Percentiles rank a stretch among this genome's conserved stretches.
These are phyloP conservation scores for Debaryomyces sp. DNA, from an alignment of 1,139 yeast species.

Conservation along the genomic window DNA sequence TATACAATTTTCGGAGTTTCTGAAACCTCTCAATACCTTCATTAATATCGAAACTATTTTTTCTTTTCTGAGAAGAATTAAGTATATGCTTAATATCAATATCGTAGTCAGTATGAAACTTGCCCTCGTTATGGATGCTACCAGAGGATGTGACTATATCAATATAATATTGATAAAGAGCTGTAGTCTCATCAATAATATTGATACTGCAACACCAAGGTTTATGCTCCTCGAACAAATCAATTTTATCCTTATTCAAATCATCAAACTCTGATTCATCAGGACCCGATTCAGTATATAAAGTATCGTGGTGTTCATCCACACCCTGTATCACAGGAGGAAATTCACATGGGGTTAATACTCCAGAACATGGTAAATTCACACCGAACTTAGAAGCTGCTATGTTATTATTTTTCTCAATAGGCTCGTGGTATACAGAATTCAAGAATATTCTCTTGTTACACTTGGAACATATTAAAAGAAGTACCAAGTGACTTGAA, in stretches of 20 bases:
- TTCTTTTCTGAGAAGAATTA: slow-evolving; percentile 13
- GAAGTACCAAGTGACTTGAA: slow-evolving; percentile 28
- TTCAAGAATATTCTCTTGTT: slow-evolving; percentile 37
- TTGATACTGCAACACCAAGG: slow-evolving; percentile 36
- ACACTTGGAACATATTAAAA: slow-evolving; percentile 41
- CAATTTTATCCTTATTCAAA: slow-evolving; percentile 23
- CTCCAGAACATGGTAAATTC: slow-evolving; percentile 25
- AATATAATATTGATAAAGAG: slow-evolving; percentile 27
- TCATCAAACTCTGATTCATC: slow-evolving; percentile 13
- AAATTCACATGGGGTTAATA: slow-evolving; percentile 36
- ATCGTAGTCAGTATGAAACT: slow-evolving; percentile 21
- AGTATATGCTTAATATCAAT: slow-evolving; percentile 17
- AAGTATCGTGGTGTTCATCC: neutral
- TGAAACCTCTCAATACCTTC: slow-evolving; percentile 38
- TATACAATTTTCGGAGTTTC: slow-evolving; percentile 39
- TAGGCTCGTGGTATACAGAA: slow-evolving; percentile 11
- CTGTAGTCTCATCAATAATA: slow-evolving; percentile 15
- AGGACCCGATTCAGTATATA: slow-evolving; percentile 6
- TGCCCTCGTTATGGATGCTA: slow-evolving; percentile 31
- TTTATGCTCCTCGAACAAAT: slow-evolving; percentile 35
- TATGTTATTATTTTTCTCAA: slow-evolving; percentile 6
- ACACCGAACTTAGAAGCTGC: slow-evolving; percentile 12
- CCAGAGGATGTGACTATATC: slow-evolving; percentile 24
- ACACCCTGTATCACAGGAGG: slow-evolving; percentile 18
- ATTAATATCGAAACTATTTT: slow-evolving; percentile 29